Conservation (phyloP, 257 asterid genomes). For the Fraxinus quadrangulata region DNA sequence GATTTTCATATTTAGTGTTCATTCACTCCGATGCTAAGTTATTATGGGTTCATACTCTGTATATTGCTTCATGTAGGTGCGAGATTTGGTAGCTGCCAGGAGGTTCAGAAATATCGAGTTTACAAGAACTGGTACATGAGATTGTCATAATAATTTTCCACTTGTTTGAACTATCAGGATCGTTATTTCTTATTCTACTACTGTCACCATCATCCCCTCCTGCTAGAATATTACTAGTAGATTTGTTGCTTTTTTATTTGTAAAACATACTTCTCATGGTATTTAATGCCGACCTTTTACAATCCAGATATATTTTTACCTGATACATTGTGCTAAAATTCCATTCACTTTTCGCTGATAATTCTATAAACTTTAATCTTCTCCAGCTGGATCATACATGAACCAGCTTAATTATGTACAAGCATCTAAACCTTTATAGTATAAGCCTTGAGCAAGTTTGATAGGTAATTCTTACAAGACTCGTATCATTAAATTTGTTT, state of each 20-base stretch:
- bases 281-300: not conserved
- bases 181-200: slow-evolving; percentile 15
- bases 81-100: slow-evolving; percentile 79
- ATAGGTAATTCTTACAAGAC: not conserved
- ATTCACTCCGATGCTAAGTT: not conserved
- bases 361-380: not conserved
- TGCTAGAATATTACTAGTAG: not conserved
- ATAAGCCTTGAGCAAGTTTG: not conserved
- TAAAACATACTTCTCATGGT: not conserved
- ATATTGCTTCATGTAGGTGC: slow-evolving; percentile 58
- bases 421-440: not conserved
- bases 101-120: slow-evolving; percentile 65
- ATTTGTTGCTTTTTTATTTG: not conserved
- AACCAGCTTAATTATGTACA: not conserved
- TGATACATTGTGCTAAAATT: slow-evolving; percentile 6
- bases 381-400: not conserved
- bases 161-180: slow-evolving; percentile 12
- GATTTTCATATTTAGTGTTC: slow-evolving; percentile 25
- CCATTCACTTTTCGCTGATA: not conserved
- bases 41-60: slow-evolving; percentile 21
- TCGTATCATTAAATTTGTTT: not conserved
- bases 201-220: slow-evolving; percentile 1
- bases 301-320: slow-evolving; percentile 23
- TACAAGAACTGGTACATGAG: slow-evolving; percentile 52
- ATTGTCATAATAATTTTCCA: slow-evolving; percentile 3